phyloP scores from a whole-genome alignment of 768 basidiomycete species.

The Aureoboletus auriporus region DNA sequence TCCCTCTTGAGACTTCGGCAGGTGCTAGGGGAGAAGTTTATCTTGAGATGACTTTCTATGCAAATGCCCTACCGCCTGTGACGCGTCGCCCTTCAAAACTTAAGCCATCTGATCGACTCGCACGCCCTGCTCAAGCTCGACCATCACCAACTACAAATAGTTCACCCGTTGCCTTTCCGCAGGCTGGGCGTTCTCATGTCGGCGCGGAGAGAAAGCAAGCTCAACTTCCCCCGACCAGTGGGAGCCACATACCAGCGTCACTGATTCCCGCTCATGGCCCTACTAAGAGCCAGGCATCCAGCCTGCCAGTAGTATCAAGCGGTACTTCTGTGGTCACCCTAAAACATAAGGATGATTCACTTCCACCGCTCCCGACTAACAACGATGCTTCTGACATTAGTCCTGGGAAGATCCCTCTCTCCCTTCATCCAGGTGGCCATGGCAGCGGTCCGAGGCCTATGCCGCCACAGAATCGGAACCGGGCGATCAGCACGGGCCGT shows the following conservation, averaged over 20 bases:
- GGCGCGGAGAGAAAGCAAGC: conserved; percentile 8
- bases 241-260: conserved; percentile 18
- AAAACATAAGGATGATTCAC: conserved; percentile 26
- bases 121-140: conserved; percentile 34
- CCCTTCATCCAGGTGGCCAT: conserved; percentile 39
- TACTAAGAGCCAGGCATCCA: conserved; percentile 6
- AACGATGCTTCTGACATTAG: conserved; percentile 17
- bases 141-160: conserved; percentile 14
- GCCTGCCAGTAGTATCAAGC: neutral
- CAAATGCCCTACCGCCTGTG: conserved; percentile 58
- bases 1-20: conserved; percentile 53
- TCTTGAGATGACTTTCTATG: conserved; percentile 91
- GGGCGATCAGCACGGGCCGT: conserved; percentile 6
- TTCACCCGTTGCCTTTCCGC: conserved; percentile 12
- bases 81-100: conserved; percentile 53
- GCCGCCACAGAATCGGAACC: conserved; percentile 13
- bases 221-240: neutral
- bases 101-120: conserved; percentile 46
- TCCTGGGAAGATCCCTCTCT: conserved; percentile 32
- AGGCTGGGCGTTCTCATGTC: conserved; percentile 8
- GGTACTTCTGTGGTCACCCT: neutral
- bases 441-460: conserved; percentile 16
- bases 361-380: conserved; percentile 41
- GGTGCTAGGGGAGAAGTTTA: conserved; percentile 80
- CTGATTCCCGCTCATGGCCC: conserved; percentile 19